Base-by-base conservation (phyloP, 305 asterid species). In the Fraxinus baroniana region DNA sequence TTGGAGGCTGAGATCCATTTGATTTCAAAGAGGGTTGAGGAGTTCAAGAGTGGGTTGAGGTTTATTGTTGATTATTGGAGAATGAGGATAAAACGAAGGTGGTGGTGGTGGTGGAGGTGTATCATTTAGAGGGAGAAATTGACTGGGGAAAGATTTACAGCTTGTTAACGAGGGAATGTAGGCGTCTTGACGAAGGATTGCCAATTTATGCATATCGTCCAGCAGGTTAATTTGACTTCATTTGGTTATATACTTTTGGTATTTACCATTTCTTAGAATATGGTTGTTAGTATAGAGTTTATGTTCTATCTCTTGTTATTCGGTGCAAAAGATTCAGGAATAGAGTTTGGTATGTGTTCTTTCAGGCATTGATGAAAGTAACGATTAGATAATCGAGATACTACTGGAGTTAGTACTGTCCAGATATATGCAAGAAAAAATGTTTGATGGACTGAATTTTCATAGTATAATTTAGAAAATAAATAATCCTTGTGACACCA, bases 181-280 rank as follows among this genome's bases (percentile, higher is more conserved):
- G 88, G 86, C 86, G 98, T 87, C 90, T 95, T 79, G 94, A 90
- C 32, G 92, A 90, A 85, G 98, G 98, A 22, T 91, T 95, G 79
- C 98, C 99, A 0, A 90, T 94, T 79, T 95, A 88, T 55, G 88
- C 92, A 66, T 88, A 75, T 81, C 82, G 97, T 35, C 78, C 94
- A 93, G 46, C 98, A 94, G 98, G 99, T 52, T 80, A 17, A 72
- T 74, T 30, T 39, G 46, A 39, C 46, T 39, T 39, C 13, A 39
- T 39, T 39, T 39, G 46, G 12, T 39, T 36, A 32, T 46, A 26
- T 77, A 68, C 36, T 73, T 39, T 72, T 52, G 39, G 30, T 55
- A 26, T 9, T 9, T 62, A 24, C 6, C 35, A 5, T 64, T 64
- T 64, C n/a, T 64, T 64, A 64, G 32, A 26, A 64, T 26, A 37